phyloP scores from a whole-genome alignment of 2,329 filamentous ascomycete species.

The Penicillium sp. region DNA sequence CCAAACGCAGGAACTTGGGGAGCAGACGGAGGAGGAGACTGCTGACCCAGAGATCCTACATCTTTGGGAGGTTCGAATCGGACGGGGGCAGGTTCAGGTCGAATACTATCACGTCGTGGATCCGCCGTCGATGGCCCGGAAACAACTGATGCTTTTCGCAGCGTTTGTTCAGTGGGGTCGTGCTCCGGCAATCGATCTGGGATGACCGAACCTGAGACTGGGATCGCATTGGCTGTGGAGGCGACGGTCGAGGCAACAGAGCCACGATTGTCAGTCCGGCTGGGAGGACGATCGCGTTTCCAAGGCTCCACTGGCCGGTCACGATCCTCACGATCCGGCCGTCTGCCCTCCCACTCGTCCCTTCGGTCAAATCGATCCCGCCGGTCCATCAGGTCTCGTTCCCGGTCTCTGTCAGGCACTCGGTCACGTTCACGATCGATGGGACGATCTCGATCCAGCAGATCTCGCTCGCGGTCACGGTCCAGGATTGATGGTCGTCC shows the following conservation, averaged over 20 bases:
- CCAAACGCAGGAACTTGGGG: constrained; percentile 49
- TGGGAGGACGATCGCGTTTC: constrained; percentile 45
- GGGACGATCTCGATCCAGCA: constrained; percentile 38
- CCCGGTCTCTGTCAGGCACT: constrained; percentile 23
- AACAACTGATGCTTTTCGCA: constrained; percentile 28
- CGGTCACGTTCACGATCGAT: constrained; percentile 36
- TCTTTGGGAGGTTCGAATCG: constrained; percentile 35
- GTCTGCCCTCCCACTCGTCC: constrained; percentile 32
- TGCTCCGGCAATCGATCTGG: constrained; percentile 30
- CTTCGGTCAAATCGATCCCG: constrained; percentile 38
- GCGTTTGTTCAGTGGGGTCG: constrained; percentile 22
- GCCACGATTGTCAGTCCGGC: constrained; percentile 33
- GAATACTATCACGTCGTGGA: constrained; percentile 35
- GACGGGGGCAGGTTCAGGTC: constrained; percentile 27
- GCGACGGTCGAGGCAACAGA: constrained; percentile 28
- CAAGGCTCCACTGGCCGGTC: constrained; percentile 38
- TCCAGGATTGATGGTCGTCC: constrained; percentile 28
- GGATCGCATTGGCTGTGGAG: constrained; percentile 16
- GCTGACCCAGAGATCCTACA: constrained; percentile 27
- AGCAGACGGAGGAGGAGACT: constrained; percentile 39
- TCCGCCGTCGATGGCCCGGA: constrained; percentile 25
- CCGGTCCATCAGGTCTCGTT: constrained; percentile 26
- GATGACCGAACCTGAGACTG: constrained; percentile 15
- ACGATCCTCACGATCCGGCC: constrained; percentile 30
- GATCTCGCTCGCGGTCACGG: constrained; percentile 30